Percentiles rank a stretch among this genome's conserved stretches.
These are phyloP conservation scores for Trametes meyenii DNA, from an alignment of 768 basidiomycete genomes.

Conservation along the genomic window DNA sequence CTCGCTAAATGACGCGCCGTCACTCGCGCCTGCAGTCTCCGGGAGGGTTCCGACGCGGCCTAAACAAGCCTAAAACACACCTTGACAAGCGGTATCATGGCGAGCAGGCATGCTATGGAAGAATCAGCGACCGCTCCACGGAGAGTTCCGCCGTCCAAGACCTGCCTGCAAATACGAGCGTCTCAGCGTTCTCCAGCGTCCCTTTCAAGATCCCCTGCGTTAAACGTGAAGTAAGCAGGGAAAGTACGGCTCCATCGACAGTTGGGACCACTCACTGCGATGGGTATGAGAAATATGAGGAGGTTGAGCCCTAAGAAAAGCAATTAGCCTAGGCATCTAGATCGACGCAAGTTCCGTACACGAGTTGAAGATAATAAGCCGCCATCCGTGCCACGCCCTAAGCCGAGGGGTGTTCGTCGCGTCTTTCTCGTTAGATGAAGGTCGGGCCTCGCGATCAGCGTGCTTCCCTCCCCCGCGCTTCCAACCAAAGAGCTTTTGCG, in stretches of 20 bases:
- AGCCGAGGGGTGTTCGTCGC: constrained; percentile 7
- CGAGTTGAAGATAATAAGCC: constrained; percentile 53
- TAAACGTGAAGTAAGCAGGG: background rate
- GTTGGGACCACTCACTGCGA: constrained; percentile 47
- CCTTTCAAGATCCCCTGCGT: constrained; percentile 59
- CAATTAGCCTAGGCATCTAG: background rate
- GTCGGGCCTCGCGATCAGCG: constrained; percentile 9
- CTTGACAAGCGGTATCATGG: constrained; percentile 80
- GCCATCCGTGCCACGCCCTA: constrained; percentile 52
- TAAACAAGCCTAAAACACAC: constrained; percentile 38
- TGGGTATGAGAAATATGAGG: constrained; percentile 64
- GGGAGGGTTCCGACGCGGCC: background rate
- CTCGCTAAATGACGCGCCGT: background rate
- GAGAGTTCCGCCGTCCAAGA: background rate
- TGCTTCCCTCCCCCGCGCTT: background rate
- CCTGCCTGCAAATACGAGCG: constrained; percentile 66
- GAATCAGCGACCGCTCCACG: background rate
- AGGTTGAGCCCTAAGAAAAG: constrained; percentile 66
- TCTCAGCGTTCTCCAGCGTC: constrained; percentile 49
- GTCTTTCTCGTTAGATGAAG: constrained; percentile 11
- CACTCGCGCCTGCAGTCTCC: too few relatives aligned
- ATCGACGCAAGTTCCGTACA: constrained; percentile 43
- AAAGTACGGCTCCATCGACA: background rate
- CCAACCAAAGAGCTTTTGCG: constrained; percentile 15
- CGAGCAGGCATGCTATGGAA: constrained; percentile 59